Conservation (phyloP, 176 grass and related monocot genomes). For the Eleusine indica region DNA sequence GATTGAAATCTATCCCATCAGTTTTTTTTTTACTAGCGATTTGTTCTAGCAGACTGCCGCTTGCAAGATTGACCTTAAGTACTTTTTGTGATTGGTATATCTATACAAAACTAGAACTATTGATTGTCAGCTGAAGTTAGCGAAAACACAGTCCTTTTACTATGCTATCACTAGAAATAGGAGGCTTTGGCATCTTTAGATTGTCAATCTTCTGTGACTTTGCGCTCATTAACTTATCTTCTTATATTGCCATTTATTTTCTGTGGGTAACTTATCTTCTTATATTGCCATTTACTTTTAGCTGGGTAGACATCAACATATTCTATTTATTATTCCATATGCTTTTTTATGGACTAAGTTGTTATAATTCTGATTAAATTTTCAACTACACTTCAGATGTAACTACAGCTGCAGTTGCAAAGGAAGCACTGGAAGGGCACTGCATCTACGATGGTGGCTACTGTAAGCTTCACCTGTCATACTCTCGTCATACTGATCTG, state of each 20-base stretch:
- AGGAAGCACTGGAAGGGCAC: conserved; percentile 94
- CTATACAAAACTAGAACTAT: background rate
- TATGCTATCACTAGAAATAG: conserved; percentile 15
- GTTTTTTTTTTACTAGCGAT: conserved; percentile 6
- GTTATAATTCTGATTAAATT: conserved; percentile 33
- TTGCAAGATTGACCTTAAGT: background rate
- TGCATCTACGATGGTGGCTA: conserved; percentile 99
- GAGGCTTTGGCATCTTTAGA: conserved; percentile 11
- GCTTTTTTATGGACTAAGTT: conserved; percentile 1
- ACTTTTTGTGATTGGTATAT: background rate
- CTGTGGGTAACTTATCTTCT: background rate
- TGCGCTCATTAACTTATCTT: background rate
- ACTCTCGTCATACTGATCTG: conserved; percentile 99
- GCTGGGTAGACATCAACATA: conserved; percentile 5
- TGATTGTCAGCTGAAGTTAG: conserved; percentile 27
- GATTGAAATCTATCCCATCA: background rate
- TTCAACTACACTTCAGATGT: conserved; percentile 60
- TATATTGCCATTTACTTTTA: conserved; percentile 19
- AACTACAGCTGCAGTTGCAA: conserved; percentile 73
- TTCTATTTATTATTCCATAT: background rate
- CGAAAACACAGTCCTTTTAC: conserved; percentile 24
- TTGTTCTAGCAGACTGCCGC: background rate
- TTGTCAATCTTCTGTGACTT: conserved; percentile 1
- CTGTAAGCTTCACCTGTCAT: conserved; percentile 99
- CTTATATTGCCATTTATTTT: background rate